phyloP scores from a whole-genome alignment of 768 basidiomycete genomes.

The Rhizopogon roseolus region DNA sequence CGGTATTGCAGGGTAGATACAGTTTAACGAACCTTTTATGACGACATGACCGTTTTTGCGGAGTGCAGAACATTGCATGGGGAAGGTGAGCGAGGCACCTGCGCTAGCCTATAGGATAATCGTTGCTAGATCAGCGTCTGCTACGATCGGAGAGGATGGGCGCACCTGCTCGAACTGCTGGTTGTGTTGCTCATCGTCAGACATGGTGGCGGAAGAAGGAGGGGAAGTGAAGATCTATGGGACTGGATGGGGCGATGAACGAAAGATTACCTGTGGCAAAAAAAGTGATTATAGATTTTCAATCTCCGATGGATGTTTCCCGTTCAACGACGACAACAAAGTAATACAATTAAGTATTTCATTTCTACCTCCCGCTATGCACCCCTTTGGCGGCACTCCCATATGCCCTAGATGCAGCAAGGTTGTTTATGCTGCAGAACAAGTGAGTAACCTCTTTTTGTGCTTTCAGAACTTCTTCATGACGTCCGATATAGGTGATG shows the following conservation, averaged over 20 bases:
- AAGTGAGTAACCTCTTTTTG: slow-evolving; percentile 39
- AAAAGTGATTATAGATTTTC: slow-evolving; percentile 28
- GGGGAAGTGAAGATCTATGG: slow-evolving; percentile 20
- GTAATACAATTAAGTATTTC: not conserved
- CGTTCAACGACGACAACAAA: too few species aligned
- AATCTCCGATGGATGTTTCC: slow-evolving; percentile 32
- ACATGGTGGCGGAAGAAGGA: slow-evolving; percentile 47
- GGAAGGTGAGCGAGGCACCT: slow-evolving; percentile 75
- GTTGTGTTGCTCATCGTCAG: slow-evolving; percentile 86
- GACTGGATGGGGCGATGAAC: slow-evolving; percentile 16
- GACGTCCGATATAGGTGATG: slow-evolving; percentile 49
- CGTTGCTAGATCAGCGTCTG: slow-evolving; percentile 16
- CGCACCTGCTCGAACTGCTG: slow-evolving; percentile 80
- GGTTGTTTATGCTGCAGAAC: slow-evolving; percentile 84
- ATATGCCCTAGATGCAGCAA: slow-evolving; percentile 72
- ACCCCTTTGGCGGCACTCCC: slow-evolving; percentile 68
- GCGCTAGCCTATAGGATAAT: slow-evolving; percentile 48
- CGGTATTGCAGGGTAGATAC: not conserved
- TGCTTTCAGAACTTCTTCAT: slow-evolving; percentile 2
- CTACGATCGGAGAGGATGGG: slow-evolving; percentile 10
- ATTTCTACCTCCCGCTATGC: slow-evolving; percentile 40
- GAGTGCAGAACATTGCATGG: slow-evolving; percentile 96
- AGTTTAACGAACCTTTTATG: slow-evolving; percentile 66
- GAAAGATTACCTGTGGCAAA: slow-evolving; percentile 5
- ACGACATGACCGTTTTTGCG: slow-evolving; percentile 91